phyloP scores from a whole-genome alignment of 306 rosid genomes.

The Castanopsis chinensis region DNA sequence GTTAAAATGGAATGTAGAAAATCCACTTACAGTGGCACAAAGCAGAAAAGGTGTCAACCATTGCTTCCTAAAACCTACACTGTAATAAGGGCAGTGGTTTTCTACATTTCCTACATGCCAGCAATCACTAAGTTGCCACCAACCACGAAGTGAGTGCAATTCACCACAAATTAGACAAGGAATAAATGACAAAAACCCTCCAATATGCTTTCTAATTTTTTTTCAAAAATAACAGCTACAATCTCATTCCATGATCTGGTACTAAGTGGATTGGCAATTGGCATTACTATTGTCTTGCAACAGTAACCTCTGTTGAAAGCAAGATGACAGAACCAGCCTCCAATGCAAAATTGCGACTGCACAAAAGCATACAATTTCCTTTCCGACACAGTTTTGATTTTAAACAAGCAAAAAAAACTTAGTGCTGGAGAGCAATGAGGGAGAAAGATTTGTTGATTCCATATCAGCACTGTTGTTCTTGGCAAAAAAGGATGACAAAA shows the following conservation, averaged over 20 bases:
- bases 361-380: not conserved
- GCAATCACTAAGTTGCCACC: constrained; percentile 15
- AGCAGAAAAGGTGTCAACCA: not conserved
- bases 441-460: not conserved
- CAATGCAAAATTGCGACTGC: not conserved
- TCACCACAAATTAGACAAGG: not conserved
- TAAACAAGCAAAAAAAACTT: not conserved
- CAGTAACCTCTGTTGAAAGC: not conserved
- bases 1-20: not conserved
- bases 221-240: not conserved
- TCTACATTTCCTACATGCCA: constrained; percentile 13
- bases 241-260: not conserved
- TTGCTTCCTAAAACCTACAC: not conserved
- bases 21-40: not conserved
- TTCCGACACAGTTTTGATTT: not conserved
- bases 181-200: not conserved
- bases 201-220: not conserved
- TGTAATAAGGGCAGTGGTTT: constrained; percentile 22
- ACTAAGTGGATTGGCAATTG: not conserved
- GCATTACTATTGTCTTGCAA: not conserved
- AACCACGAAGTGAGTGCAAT: not conserved
- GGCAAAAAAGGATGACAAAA: not conserved
- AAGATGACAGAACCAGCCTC: not conserved
- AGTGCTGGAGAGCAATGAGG: not conserved
- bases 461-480: not conserved